Base-by-base conservation (phyloP, 2,329 filamentous ascomycete species). In the Fusarium luffae region DNA sequence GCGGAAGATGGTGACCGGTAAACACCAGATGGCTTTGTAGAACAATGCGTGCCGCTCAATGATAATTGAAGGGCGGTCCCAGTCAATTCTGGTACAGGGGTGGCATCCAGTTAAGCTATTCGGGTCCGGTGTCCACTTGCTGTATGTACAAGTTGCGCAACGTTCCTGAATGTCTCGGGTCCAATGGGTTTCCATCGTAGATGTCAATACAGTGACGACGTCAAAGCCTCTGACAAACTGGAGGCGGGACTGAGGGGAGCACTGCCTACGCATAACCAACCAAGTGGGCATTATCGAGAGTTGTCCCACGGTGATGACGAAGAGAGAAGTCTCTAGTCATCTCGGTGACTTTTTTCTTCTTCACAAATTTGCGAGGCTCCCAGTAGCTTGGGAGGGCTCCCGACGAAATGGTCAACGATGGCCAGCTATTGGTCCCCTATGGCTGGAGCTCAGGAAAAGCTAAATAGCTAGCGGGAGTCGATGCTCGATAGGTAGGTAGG, bases 351-450 rank as follows among this genome's bases (percentile, higher is more conserved):
- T 50, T 52, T 47, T 59, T 44, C 41, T 42, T 50, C 49, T 47
- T 59, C 27, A 55, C 46, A 32, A 47, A 59, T 47, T 50, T 62
- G n/a, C 25, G 30, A 37, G 23, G 27, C 46, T 66, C 55, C 66
- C 66, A 58, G 49, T 62, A 54, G 55, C 28, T 55, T 32, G 52
- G 58, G 47, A 68, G 68, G 59, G 59, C 65, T 68, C 65, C 71
- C 68, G 59, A 62, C 51, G 56, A 59, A 25, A 57, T 62, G 63
- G 69, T 69, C 59, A 54, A 63, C 44, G 51, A 47, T 62, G 59
- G 51, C 21, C 55, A 30, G 43, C 66, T 40, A 71, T 71, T 73
- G 66, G 70, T 58, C 44, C 50, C 63, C 28, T 49, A 48, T 34
- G 25, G 56, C 44, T 63, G 55, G 68, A 52, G 59, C 52, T 66